Conservation (phyloP, 2,329 filamentous ascomycete genomes). For the Colletotrichum aenigma region DNA sequence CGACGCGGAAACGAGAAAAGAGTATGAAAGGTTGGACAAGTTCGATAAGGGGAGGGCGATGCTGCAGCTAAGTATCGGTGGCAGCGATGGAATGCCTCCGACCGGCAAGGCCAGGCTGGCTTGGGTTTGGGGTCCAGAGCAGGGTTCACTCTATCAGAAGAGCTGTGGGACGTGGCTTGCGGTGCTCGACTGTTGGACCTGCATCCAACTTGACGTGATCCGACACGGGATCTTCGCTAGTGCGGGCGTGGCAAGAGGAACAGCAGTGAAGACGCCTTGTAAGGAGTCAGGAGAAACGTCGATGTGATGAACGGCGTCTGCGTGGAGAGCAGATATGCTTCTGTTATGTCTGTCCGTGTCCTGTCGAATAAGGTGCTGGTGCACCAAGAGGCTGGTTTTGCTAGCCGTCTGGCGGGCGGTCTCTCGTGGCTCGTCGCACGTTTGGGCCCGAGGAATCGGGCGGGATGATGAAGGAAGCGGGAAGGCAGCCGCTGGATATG, state of each 20-base stretch:
- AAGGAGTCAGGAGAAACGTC: not conserved
- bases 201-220: slow-evolving; percentile 21
- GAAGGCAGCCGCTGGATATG: not conserved
- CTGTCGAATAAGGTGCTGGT: not conserved
- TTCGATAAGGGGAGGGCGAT: not conserved
- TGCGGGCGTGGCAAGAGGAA: slow-evolving; percentile 25
- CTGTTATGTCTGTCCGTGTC: not conserved
- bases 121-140: not conserved
- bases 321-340: not conserved
- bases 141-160: slow-evolving; percentile 10
- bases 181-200: slow-evolving; percentile 22
- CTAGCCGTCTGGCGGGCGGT: not conserved
- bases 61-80: slow-evolving; percentile 7
- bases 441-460: slow-evolving; percentile 3
- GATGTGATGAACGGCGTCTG: not conserved
- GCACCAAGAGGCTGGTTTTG: slow-evolving; percentile 4
- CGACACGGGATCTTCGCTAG: slow-evolving; percentile 26
- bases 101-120: slow-evolving; percentile 13
- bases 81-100: slow-evolving; percentile 6
- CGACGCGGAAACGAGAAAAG: slow-evolving; percentile 2
- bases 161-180: slow-evolving; percentile 7
- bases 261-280: not conserved
- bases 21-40: not conserved
- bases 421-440: not conserved
- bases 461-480: slow-evolving; percentile 3